Base-by-base conservation (phyloP, 139 green algal species). In the Pleodorina starrii region DNA sequence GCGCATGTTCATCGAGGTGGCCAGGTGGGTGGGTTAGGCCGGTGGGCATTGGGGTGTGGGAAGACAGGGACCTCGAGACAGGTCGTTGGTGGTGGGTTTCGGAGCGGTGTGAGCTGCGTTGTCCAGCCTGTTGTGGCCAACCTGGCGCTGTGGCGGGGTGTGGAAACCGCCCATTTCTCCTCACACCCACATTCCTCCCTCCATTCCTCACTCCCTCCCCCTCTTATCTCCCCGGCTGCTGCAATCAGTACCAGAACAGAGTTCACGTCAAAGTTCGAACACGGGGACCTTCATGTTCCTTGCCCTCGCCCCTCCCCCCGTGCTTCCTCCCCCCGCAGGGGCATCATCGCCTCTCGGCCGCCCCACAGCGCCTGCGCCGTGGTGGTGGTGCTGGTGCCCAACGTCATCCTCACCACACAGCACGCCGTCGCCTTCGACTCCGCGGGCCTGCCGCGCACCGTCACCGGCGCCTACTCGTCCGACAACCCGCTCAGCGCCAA, bases 1-100 rank as follows among this genome's bases (percentile, higher is more conserved):
- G 38, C 78, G 77, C 48, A 90, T 93, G 60, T 93, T 93, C 54
- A 73, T 93, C 36, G 88, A 93, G 85, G 57, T 90, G 27, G 46
- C 71, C 25, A 84, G 75, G 91, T 93, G 83, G 5, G 54, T 66
- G 5, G 75, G 40, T 84, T 2, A 29, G 68, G 84, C 29, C 29
- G 46, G 46, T 35, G 32, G 25, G 48, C 5, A 84, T 19, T 10
- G 59, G 59, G 59, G 59, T 32, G 59, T 25, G 59, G 63, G 63
- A 23, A 10, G 63, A 73, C 48, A 76, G 12, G 57, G 57, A n/a
- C 5, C 14, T 11, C 12, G 57, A n/a, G 23, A n/a, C 57, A n/a
- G 57, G n/a, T 9, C 14, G 57, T 35, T 29, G 5, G 32, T n/a
- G 69, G 35, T 46, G 69, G 35, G 36, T 19, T 77, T 48, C 35